A percentile compares a stretch with the other conserved stretches of the same genome.
Conservation (phyloP, 2,329 filamentous ascomycete species). For the Calonectria leucothoes region DNA sequence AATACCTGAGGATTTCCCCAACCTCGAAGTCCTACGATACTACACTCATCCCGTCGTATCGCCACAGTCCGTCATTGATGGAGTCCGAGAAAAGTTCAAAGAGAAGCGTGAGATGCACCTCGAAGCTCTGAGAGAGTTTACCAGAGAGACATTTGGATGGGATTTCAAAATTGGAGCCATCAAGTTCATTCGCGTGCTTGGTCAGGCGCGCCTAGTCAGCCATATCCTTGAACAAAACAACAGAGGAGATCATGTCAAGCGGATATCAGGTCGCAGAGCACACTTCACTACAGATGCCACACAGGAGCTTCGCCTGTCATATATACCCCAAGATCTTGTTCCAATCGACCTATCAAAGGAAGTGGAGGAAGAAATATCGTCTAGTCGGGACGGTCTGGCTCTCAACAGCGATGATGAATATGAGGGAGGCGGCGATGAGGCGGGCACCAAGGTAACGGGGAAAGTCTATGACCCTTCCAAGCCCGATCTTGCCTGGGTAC, state of each 20-base stretch:
- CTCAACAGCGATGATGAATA: slow-evolving; percentile 76
- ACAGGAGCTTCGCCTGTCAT: slow-evolving; percentile 83
- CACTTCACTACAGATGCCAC: slow-evolving; percentile 82
- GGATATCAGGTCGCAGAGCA: slow-evolving; percentile 74
- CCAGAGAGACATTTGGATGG: slow-evolving; percentile 88
- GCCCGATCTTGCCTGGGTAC: slow-evolving; percentile 49
- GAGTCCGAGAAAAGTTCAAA: slow-evolving; percentile 41
- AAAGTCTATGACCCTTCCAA: slow-evolving; percentile 23
- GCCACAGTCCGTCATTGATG: slow-evolving; percentile 58
- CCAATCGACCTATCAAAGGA: slow-evolving; percentile 81
- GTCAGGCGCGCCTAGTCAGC: slow-evolving; percentile 78
- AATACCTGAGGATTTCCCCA: slow-evolving; percentile 86
- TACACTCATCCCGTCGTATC: slow-evolving; percentile 92
- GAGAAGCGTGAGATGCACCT: slow-evolving; percentile 42
- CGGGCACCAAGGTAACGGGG: slow-evolving; percentile 28
- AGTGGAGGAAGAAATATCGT: slow-evolving; percentile 68
- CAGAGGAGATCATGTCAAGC: slow-evolving; percentile 66
- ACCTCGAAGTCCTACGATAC: slow-evolving; percentile 81
- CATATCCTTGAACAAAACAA: slow-evolving; percentile 54
- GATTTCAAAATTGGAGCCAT: slow-evolving; percentile 79
- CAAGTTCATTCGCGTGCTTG: slow-evolving; percentile 85
- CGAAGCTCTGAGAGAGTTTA: slow-evolving; percentile 76
- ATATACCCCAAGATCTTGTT: slow-evolving; percentile 80
- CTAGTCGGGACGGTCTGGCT: slow-evolving; percentile 65
- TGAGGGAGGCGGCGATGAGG: slow-evolving; percentile 51